phyloP scores from a whole-genome alignment of 1,284 basidiomycete genomes.

The Austropuccinia psidii region DNA sequence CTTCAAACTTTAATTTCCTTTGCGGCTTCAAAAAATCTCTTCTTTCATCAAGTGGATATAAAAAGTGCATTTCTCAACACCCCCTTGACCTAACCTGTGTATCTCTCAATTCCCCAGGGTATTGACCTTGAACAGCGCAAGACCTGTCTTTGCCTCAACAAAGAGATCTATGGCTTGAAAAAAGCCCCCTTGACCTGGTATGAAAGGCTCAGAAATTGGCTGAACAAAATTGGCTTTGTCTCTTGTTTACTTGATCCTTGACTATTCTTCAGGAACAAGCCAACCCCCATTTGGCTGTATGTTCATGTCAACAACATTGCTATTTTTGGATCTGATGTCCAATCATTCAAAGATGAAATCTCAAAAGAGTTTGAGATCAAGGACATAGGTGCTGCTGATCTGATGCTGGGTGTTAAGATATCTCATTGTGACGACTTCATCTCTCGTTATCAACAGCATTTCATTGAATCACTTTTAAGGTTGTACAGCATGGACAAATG shows the following conservation, averaged over 20 bases:
- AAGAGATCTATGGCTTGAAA: not conserved
- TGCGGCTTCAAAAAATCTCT: not conserved
- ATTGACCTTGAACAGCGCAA: not conserved
- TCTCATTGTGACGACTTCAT: not conserved
- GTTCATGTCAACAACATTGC: not conserved
- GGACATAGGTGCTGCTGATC: not conserved
- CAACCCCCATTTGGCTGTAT: not conserved
- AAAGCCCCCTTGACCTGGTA: not conserved
- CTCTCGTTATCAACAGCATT: not conserved
- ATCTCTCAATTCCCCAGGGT: not conserved
- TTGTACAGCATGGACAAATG: not conserved
- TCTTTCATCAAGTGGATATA: slow-evolving; percentile 1
- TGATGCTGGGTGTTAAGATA: not conserved
- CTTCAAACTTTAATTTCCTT: not conserved
- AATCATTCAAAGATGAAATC: not conserved
- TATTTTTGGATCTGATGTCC: not conserved
- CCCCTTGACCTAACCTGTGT: not conserved
- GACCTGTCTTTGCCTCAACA: not conserved
- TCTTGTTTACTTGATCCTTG: not conserved
- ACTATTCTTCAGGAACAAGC: not conserved
- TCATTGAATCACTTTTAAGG: not conserved
- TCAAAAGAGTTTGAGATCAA: not conserved
- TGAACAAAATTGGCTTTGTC: not conserved
- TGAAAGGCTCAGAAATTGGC: not conserved
- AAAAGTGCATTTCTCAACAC: not conserved